Base-by-base conservation (phyloP, 352 stramenopile genomes). In the Phytopythium montanum region DNA sequence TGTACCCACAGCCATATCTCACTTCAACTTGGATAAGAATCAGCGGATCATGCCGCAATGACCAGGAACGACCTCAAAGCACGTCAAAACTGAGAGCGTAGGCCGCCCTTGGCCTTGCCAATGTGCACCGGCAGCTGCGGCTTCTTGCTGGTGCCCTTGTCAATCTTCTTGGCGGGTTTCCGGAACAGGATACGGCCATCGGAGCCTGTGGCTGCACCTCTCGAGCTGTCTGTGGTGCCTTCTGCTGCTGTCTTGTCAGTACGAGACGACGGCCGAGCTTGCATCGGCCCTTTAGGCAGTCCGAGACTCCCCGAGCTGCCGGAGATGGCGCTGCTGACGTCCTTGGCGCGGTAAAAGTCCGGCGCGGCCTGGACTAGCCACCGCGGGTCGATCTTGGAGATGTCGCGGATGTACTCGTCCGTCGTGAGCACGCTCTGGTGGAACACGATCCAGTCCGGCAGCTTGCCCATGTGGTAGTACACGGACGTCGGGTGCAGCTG, bases 351-450 rank as follows among this genome's bases (percentile, higher is more conserved):
- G 52, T 92, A 94, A 54, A 92, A 91, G 60, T 91, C 80, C 1
- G 85, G 85, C 1, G 81, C 80, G 1, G 85, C 67, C 29, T 65
- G 64, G 18, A 91, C 67, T 28, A 94, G 69, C 85, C 85, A 94
- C 29, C 85, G 78, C 8, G 85, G 85, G 25, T 94, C 78, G 46
- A 94, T 89, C 51, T 62, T 82, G 14, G 68, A 77, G 38, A 91
- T 76, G 44, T 90, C 78, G 12, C 81, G 80, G 26, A 96, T 83
- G 59, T 92, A 98, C 71, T 99, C 97, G 59, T 99, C 97, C 0
- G 88, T 97, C 1, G 97, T 99, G 48, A 98, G 89, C 26, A 99
- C 97, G 44, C 99, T 96, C 72, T 99, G 95, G 65, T 99, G 97
- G 73, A 99, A 99, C 33, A 98, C 79, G 19, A 99, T 92, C 84